phyloP scores from a whole-genome alignment of 2,329 filamentous ascomycete species.

The Chaetomiaceae sp. region DNA sequence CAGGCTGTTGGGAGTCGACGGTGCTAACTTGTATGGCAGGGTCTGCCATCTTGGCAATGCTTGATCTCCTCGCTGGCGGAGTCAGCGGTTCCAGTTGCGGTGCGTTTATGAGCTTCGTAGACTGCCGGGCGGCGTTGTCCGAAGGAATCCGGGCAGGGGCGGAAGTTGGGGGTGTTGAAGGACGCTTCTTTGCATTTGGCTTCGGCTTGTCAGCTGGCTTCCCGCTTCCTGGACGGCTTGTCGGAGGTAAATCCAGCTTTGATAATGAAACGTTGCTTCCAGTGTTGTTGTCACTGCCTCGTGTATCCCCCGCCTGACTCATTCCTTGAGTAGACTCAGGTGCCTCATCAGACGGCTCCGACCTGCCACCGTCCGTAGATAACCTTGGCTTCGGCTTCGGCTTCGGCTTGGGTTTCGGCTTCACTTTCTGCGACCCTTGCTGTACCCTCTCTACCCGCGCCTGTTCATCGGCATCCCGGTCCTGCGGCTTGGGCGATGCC shows the following conservation, averaged over 20 bases:
- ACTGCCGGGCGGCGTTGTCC: slow-evolving; percentile 32
- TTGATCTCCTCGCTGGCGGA: slow-evolving; percentile 4
- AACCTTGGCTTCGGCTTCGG: slow-evolving; percentile 26
- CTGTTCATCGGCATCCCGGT: slow-evolving; percentile 24
- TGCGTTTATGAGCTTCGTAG: slow-evolving; percentile 30
- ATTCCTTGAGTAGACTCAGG: not conserved
- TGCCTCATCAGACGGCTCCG: not conserved
- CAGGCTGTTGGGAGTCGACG: not conserved
- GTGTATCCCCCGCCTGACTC: not conserved
- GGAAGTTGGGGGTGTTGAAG: slow-evolving; percentile 20
- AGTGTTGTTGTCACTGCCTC: not conserved
- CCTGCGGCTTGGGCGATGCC: slow-evolving; percentile 30
- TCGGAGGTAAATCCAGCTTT: not conserved
- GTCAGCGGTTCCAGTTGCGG: slow-evolving; percentile 34
- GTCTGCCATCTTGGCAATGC: not conserved
- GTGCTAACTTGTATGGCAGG: not conserved
- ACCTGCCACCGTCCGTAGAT: not conserved
- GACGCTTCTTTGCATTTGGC: slow-evolving; percentile 18
- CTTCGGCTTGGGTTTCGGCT: slow-evolving; percentile 28
- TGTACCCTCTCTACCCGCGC: not conserved
- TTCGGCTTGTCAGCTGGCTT: not conserved
- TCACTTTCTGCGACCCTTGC: not conserved
- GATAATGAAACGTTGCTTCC: not conserved
- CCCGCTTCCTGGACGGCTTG: not conserved
- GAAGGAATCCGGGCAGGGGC: slow-evolving; percentile 18